Evolutionary conservation across 306 rosid genomes (phyloP).

Genomic region (Casuarina cunninghamiana): DNA sequence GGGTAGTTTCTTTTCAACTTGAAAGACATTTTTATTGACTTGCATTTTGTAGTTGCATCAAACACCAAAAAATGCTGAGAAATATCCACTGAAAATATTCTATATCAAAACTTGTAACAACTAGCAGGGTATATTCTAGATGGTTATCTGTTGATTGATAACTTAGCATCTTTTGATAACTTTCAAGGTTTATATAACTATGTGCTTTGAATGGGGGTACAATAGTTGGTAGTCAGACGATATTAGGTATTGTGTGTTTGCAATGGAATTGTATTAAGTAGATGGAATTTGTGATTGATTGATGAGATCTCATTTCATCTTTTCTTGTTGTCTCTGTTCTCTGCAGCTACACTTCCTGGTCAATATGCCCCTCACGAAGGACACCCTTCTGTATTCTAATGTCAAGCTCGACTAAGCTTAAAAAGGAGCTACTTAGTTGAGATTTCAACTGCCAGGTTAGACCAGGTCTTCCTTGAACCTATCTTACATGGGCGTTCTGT

Average conservation of each 20-base stretch:
- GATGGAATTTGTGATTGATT: background rate
- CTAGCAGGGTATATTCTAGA: background rate
- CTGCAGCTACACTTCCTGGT: constrained; percentile 66
- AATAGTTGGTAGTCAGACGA: background rate
- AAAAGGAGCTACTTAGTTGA: constrained; percentile 13
- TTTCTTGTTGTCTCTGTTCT: constrained; percentile 1
- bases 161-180: background rate
- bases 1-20: too few relatives aligned
- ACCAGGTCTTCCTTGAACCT: constrained; percentile 34
- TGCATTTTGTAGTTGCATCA: too few relatives aligned
- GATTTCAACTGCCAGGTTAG: constrained; percentile 30
- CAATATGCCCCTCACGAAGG: constrained; percentile 79
- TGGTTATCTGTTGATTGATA: background rate
- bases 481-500: constrained; percentile 27
- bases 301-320: background rate
- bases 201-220: background rate
- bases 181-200: background rate
- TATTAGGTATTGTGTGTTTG: background rate
- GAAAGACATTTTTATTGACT: too few relatives aligned
- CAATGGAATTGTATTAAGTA: background rate
- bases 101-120: too few relatives aligned
- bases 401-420: constrained; percentile 78
- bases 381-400: constrained; percentile 84
- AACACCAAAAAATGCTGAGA: too few relatives aligned
- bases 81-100: too few relatives aligned